Percentiles rank a stretch among this genome's conserved stretches.
phyloP scores from a whole-genome alignment of 1,284 basidiomycete species.

The Inonotus obliquus region DNA sequence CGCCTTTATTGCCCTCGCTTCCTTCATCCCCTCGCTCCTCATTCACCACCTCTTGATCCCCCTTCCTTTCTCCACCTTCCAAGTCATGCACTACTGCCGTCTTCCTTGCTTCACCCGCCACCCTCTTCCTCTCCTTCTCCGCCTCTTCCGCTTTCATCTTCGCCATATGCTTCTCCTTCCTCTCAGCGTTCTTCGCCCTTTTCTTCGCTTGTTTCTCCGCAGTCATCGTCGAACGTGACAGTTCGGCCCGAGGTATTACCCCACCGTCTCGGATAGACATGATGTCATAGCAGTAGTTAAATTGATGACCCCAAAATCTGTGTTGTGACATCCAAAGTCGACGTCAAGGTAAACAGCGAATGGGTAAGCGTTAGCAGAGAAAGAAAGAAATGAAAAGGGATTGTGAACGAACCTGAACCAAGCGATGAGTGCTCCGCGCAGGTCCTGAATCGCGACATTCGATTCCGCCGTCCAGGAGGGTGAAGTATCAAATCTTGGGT shows the following conservation, averaged over 20 bases:
- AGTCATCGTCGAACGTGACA: slow-evolving; percentile 9
- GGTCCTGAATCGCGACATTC: slow-evolving; percentile 16
- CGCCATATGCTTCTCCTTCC: not conserved
- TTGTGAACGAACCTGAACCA: slow-evolving; percentile 44
- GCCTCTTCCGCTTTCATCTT: not conserved
- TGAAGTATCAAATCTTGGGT: slow-evolving; percentile 31
- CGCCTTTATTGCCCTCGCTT: not conserved
- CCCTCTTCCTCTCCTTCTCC: not conserved
- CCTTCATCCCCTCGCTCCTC: not conserved
- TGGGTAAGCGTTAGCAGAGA: slow-evolving; percentile 1
- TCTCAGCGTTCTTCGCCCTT: not conserved
- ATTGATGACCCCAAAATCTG: slow-evolving; percentile 43
- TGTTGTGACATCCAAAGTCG: not conserved
- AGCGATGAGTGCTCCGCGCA: slow-evolving; percentile 30
- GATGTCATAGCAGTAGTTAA: slow-evolving; percentile 30
- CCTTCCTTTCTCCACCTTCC: too few relatives aligned
- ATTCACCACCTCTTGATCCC: not conserved
- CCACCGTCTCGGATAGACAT: slow-evolving; percentile 41
- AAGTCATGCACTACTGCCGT: not conserved
- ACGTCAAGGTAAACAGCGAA: not conserved
- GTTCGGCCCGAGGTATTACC: slow-evolving; percentile 22
- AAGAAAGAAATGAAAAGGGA: not conserved
- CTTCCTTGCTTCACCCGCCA: not conserved
- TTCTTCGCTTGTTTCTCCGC: slow-evolving; percentile 13
- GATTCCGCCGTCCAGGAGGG: slow-evolving; percentile 25